These are phyloP conservation scores for Phytophthora sp. DNA, from an alignment of 352 stramenopile genomes.

Conservation along the genomic window DNA sequence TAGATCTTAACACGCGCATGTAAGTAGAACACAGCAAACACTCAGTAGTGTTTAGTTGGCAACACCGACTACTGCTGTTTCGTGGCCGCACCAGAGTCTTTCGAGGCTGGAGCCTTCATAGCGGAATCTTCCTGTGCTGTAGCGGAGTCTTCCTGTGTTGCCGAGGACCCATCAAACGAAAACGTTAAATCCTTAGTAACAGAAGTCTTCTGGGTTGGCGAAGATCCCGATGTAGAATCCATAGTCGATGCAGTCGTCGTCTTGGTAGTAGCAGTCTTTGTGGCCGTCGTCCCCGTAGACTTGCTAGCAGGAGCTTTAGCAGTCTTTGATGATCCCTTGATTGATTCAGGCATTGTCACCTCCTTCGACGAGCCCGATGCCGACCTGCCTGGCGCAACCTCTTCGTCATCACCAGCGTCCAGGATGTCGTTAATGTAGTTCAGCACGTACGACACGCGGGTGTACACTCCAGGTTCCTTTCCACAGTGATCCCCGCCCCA, in stretches of 20 bases:
- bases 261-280: conserved; percentile 5
- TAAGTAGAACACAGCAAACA: no score
- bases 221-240: conserved; percentile 5
- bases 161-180: conserved; percentile 25
- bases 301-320: not conserved
- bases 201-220: conserved; percentile 9
- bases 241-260: not conserved
- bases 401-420: conserved; percentile 27
- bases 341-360: conserved; percentile 1
- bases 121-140: no score
- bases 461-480: conserved; percentile 57
- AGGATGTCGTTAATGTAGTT: conserved; percentile 59
- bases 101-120: not conserved
- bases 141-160: conserved; percentile 9
- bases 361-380: conserved; percentile 3
- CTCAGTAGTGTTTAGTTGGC: no score
- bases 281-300: not conserved
- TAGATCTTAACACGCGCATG: no score
- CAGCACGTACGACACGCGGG: conserved; percentile 52
- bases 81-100: not conserved
- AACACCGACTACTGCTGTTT: no score
- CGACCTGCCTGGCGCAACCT: conserved; percentile 3
- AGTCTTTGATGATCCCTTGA: not conserved
- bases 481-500: conserved; percentile 56
- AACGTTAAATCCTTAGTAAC: conserved; percentile 20